Conservation (phyloP, 805 yeast species). For the Nakazawaea populi region DNA sequence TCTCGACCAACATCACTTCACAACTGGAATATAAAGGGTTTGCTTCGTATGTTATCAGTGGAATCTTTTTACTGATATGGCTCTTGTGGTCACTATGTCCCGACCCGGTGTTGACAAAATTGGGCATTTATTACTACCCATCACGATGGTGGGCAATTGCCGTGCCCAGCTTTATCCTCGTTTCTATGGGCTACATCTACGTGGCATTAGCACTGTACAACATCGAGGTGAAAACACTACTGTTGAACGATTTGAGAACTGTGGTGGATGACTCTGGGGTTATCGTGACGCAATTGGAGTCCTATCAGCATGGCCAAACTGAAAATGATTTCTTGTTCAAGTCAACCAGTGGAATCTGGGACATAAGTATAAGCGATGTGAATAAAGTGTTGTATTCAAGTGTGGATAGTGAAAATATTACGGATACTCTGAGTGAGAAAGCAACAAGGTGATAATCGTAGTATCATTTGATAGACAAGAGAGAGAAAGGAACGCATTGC, state of each 20-base stretch:
- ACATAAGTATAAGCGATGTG: slow-evolving; percentile 67
- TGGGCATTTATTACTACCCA: slow-evolving; percentile 70
- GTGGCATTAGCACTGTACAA: slow-evolving; percentile 67
- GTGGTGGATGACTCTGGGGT: slow-evolving; percentile 62
- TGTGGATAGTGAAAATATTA: not conserved
- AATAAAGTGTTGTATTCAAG: slow-evolving; percentile 52
- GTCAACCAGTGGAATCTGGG: slow-evolving; percentile 83
- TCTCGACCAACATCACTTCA: slow-evolving; percentile 46
- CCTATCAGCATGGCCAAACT: slow-evolving; percentile 13
- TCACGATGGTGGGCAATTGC: slow-evolving; percentile 90
- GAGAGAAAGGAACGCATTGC: too few species aligned
- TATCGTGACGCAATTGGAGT: slow-evolving; percentile 18
- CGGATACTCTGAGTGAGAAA: too few species aligned
- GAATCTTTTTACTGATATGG: slow-evolving; percentile 50
- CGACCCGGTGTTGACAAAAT: slow-evolving; percentile 32
- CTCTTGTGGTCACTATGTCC: slow-evolving; percentile 76
- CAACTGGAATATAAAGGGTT: slow-evolving; percentile 85
- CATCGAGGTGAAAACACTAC: slow-evolving; percentile 64
- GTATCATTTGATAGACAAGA: too few species aligned
- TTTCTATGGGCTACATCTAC: slow-evolving; percentile 69
- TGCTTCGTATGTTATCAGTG: slow-evolving; percentile 67
- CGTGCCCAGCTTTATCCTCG: slow-evolving; percentile 63
- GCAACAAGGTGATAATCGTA: too few species aligned
- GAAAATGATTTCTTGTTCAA: slow-evolving; percentile 36
- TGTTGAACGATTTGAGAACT: slow-evolving; percentile 52